Percentiles rank a stretch among this genome's conserved stretches.
Evolutionary conservation across 2,329 filamentous ascomycete genomes (phyloP).

Genomic region (Sarocladium strictum): DNA sequence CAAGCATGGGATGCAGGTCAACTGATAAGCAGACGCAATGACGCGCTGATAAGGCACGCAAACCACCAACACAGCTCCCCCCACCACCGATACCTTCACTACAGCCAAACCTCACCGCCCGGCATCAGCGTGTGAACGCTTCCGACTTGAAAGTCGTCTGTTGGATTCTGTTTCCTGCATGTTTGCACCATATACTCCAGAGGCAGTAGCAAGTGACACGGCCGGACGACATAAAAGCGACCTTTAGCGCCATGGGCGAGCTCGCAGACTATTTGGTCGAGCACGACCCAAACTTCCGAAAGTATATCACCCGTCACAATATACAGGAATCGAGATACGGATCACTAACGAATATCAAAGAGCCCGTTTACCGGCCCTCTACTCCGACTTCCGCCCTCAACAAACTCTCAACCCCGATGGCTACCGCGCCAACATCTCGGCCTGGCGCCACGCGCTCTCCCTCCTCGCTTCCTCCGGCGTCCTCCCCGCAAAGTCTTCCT

Average conservation of each 20-base stretch:
- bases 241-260: constrained; percentile 48
- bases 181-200: no score
- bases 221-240: not conserved
- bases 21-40: constrained; percentile 7
- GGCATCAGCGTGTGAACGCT: not conserved
- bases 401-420: constrained; percentile 76
- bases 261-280: constrained; percentile 61
- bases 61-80: constrained; percentile 1
- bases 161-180: not conserved
- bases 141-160: not conserved
- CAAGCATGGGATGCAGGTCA: not conserved
- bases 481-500: constrained; percentile 32
- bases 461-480: constrained; percentile 59
- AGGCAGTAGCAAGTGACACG: no score
- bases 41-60: constrained; percentile 10
- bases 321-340: not conserved
- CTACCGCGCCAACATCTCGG: constrained; percentile 71
- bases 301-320: constrained; percentile 28
- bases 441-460: constrained; percentile 73
- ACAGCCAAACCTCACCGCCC: not conserved
- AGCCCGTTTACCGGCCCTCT: constrained; percentile 75
- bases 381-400: constrained; percentile 78
- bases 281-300: constrained; percentile 56
- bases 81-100: not conserved
- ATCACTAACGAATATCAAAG: constrained; percentile 31